Evolutionary conservation across 129 eudicot species (phyloP), one percentile per base, ranked within the genome.

Genomic region (Tagetes patula): DNA sequence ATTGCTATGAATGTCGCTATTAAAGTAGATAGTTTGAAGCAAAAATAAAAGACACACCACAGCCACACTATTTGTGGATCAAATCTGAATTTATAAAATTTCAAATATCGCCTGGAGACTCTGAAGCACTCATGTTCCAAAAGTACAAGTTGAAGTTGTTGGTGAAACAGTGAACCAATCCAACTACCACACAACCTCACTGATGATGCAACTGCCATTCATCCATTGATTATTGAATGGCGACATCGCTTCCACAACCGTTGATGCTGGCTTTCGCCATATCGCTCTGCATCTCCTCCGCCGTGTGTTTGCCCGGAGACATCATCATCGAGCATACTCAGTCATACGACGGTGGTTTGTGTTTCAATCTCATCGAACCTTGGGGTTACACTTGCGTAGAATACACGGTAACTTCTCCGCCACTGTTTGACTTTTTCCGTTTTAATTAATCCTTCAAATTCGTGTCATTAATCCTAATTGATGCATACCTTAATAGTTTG

Each of bases 341-440:
- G 67, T 79, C 86, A 30, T 67, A 79, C 39, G 71, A 55, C 33
- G 80, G 76, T 32, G 88, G 97, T 42, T 89, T 95, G 65, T 95
- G 99, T 36, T 69, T 81, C 49, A 80, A 80, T 65, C 91, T 95
- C 76, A 77, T 95, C 71, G 49, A 76, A 71, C 96, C 97, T 61
- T 61, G 79, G 59, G 96, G 94, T 5, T 95, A 86, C 75, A 77
- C 79, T 78, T 95, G 97, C 91, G 65, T 86, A n/a, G 97, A 95
- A 63, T 96, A 95, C 87, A 67, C 85, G 1, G 99, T 94, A 74
- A 77, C 49, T 45, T 70, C 70, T 73, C 67, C 65, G 71, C 62
- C 36, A 3, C 45, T 58, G 49, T 38, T 49, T 72, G 45, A 39
- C 50, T n/a, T 70, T 58, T 49, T 49, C 32, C 8, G 27, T 5